These are phyloP conservation scores for Benincasa hispida DNA, from an alignment of 306 rosid genomes.

Conservation along the genomic window DNA sequence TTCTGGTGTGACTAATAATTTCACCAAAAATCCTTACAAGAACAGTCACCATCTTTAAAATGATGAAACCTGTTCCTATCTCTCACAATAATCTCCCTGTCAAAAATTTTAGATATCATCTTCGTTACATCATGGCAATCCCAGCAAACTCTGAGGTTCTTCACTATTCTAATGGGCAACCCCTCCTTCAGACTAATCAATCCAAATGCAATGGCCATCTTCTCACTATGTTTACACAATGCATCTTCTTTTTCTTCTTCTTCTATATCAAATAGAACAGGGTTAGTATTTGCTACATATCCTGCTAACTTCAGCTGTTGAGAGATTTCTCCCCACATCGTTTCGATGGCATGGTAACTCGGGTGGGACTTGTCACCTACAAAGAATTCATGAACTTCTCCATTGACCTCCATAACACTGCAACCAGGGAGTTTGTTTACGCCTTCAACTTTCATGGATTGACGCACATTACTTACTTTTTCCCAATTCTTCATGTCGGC, in stretches of 20 bases:
- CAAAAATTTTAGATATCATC: constrained; percentile 29
- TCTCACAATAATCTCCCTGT: constrained; percentile 34
- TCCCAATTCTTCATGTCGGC: constrained; percentile 50
- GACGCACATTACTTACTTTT: constrained; percentile 22
- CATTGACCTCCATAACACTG: constrained; percentile 47
- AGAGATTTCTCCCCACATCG: constrained; percentile 37
- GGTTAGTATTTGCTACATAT: constrained; percentile 33
- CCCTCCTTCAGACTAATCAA: constrained; percentile 28
- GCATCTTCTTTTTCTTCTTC: constrained; percentile 53
- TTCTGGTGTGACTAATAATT: background rate
- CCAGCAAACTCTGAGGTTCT: constrained; percentile 36
- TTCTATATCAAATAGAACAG: constrained; percentile 45
- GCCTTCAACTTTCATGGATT: constrained; percentile 35
- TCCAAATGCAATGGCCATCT: constrained; percentile 50
- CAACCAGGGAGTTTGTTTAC: constrained; percentile 56
- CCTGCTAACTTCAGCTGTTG: constrained; percentile 28
- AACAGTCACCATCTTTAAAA: constrained; percentile 34
- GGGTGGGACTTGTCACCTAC: constrained; percentile 47
- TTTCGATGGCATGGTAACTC: constrained; percentile 32
- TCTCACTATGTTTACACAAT: constrained; percentile 39
- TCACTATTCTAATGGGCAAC: constrained; percentile 28
- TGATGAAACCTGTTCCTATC: constrained; percentile 46
- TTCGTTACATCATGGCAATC: constrained; percentile 48
- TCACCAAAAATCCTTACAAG: constrained; percentile 50
- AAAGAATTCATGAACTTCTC: constrained; percentile 56